Base-by-base conservation (phyloP, 306 rosid genomes). In the Fagus sylvatica region DNA sequence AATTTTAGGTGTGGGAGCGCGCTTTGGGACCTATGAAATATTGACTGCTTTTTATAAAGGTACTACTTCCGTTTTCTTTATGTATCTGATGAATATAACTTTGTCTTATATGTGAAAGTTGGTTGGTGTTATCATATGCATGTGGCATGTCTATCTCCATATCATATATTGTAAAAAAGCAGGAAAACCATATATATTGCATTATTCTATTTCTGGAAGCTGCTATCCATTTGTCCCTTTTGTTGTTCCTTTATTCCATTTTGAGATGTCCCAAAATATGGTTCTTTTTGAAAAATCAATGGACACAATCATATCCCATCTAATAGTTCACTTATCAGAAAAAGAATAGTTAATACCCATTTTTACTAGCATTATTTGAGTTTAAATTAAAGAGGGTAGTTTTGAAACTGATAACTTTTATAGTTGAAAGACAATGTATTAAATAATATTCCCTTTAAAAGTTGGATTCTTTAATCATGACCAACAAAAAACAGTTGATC, bases 21-120 rank as follows among this genome's bases (percentile, higher is more conserved):
- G 98, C 68, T 95, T 89, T 85, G 99, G 96, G 78, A 88, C 85
- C 78, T 93, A 93, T 28, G 99, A 95, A 85, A 86, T 95, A 62
- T 74, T 95, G 85, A 85, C 98, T 3, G 93, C 98, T 69, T 89
- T 82, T 80, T 87, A 70, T 57, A 91, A 93, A 87, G 99, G 99
- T 93, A 72, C 53, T 76, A 40, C 30, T 74, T 48, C 57, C 11
- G 51, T 73, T 72, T 72, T 64, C 68, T 54, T 34, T 32, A 65
- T 34, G 16, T n/a, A 55, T 53, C 13, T 11, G 46, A 36, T 59
- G 49, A 53, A 53, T 48, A 74, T 46, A 11, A 32, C 46, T 30
- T 74, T 62, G 17, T 19, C 72, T 66, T 19, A 46, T 34, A 19
- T n/a, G 30, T 65, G 39, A 11, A 34, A 33, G 51, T 74, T 54